These are phyloP conservation scores for Lactifluus echinatus DNA, from an alignment of 768 basidiomycete genomes.

Conservation along the genomic window DNA sequence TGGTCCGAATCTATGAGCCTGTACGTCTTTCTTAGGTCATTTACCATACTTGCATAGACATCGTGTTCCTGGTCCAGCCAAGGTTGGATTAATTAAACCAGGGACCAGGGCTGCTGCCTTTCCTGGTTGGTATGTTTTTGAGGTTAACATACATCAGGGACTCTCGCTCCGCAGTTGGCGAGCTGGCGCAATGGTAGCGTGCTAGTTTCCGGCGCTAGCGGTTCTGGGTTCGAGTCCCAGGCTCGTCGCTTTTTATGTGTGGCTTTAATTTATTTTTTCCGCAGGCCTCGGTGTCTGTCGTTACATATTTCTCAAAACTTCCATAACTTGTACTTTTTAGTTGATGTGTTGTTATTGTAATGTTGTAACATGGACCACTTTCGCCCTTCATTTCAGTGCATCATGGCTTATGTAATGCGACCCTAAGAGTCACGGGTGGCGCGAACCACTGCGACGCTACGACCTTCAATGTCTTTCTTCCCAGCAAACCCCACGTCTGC, in stretches of 20 bases:
- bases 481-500: slow-evolving; percentile 27
- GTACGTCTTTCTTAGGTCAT: too few relatives aligned
- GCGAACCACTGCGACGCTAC: not conserved
- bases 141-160: not conserved
- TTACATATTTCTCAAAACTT: too few relatives aligned
- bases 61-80: too few relatives aligned
- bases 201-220: slow-evolving; percentile 58
- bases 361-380: too few relatives aligned
- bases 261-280: not conserved
- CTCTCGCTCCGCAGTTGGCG: slow-evolving; percentile 25
- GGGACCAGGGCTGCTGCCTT: too few relatives aligned
- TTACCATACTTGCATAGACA: too few relatives aligned
- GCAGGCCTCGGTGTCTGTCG: too few relatives aligned
- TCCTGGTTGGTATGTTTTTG: not conserved
- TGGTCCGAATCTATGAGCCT: too few relatives aligned
- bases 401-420: slow-evolving; percentile 22
- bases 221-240: slow-evolving; percentile 57
- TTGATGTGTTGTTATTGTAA: too few relatives aligned
- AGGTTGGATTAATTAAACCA: too few relatives aligned
- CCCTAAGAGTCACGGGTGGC: not conserved
- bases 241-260: slow-evolving; percentile 39
- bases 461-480: slow-evolving; percentile 38
- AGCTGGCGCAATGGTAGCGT: slow-evolving; percentile 60
- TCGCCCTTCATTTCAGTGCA: too few relatives aligned
- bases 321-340: too few relatives aligned